Evolutionary conservation across 148 eudicot genomes (phyloP), one percentile per base, ranked within the genome.

Genomic region (Silene uniflora): DNA sequence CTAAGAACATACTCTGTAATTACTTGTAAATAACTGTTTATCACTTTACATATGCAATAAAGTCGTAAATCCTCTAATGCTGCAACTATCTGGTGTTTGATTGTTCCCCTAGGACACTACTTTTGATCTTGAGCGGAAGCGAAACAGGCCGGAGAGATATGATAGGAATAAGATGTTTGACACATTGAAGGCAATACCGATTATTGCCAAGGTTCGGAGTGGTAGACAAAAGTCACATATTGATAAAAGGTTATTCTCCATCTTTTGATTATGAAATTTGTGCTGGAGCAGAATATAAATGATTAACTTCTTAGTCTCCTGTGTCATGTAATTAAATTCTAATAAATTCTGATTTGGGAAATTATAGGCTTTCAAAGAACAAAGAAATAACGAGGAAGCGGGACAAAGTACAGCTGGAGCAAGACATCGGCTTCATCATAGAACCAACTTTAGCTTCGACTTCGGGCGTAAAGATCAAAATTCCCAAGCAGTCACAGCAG

Each of bases 41-140:
- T 62, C 69, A 2, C 44, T 3, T 27, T 44, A 5, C 11, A n/a
- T 39, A 19, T 22, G 7, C 70, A 5, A 39, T n/a, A 16, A 32
- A 7, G 25, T 17, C 10, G 14, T 52, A 12, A 27, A 23, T 13
- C 0, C n/a, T 42, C 5, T 24, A 14, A 24, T 25, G 46, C 62
- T 29, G 67, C 25, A 10, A 42, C 24, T n/a, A 16, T 32, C 14
- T 9, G 62, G 14, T 54, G 0, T 13, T 35, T 81, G 61, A 32
- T 16, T 12, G 1, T 63, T 72, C 67, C 71, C 58, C 17, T 52
- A 94, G 98, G 98, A 94, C 71, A 71, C 97, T 12, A 94, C 98
- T 47, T 94, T 94, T 79, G 98, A 94, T 76, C 92, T 94, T 75
- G 98, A 94, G 91, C 88, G 98, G 86, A 94, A 90, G 87, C 76